Percentiles rank a stretch among this genome's conserved stretches.
These are phyloP conservation scores for Alternaria triticina DNA, from an alignment of 2,329 filamentous ascomycete genomes.

Conservation along the genomic window DNA sequence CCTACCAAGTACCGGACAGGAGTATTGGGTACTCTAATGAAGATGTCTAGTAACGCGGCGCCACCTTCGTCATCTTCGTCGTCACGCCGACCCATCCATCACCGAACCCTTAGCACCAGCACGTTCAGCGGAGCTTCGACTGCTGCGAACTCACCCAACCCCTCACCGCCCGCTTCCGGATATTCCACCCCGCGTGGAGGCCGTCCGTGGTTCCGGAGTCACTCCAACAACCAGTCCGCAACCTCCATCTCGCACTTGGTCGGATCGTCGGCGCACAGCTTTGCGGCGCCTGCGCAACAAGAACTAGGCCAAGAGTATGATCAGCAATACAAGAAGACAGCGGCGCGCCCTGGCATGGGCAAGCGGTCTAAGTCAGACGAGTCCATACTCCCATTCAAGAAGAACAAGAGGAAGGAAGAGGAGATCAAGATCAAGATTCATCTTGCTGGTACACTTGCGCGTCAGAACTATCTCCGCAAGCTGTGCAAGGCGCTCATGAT, in stretches of 20 bases:
- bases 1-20: slow-evolving; percentile 75
- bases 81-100: slow-evolving; percentile 15
- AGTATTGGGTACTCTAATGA: slow-evolving; percentile 74
- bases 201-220: slow-evolving; percentile 47
- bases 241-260: slow-evolving; percentile 53
- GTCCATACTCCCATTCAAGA: slow-evolving; percentile 47
- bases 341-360: slow-evolving; percentile 41
- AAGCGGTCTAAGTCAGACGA: slow-evolving; percentile 47
- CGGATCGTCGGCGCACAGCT: slow-evolving; percentile 51
- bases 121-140: slow-evolving; percentile 43
- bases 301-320: slow-evolving; percentile 53
- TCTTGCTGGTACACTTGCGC: slow-evolving; percentile 72
- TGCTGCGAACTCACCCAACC: slow-evolving; percentile 44
- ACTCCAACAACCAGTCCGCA: slow-evolving; percentile 45
- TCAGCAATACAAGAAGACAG: slow-evolving; percentile 47
- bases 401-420: slow-evolving; percentile 51
- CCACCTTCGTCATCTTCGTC: slow-evolving; percentile 11
- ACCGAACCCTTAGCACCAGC: slow-evolving; percentile 34
- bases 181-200: slow-evolving; percentile 48
- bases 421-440: slow-evolving; percentile 66
- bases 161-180: slow-evolving; percentile 53
- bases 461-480: slow-evolving; percentile 83
- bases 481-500: slow-evolving; percentile 87
- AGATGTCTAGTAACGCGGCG: slow-evolving; percentile 42
- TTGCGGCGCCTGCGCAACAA: slow-evolving; percentile 50